These are phyloP conservation scores for Epichloe sylvatica DNA, from an alignment of 2,329 filamentous ascomycete genomes.

Conservation along the genomic window DNA sequence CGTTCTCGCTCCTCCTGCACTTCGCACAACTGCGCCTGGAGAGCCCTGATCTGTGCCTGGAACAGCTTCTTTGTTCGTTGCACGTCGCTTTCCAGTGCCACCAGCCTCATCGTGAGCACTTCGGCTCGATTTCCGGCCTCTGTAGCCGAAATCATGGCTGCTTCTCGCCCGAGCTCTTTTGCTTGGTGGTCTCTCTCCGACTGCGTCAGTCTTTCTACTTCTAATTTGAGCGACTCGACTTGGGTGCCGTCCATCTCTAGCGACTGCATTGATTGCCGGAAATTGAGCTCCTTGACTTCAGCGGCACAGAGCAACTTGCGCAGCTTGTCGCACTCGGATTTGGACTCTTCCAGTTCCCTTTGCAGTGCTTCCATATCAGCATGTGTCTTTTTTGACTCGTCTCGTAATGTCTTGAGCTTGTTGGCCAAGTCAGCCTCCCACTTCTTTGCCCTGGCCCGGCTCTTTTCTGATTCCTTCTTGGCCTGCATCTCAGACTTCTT, in stretches of 20 bases:
- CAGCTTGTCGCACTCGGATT: conserved; percentile 49
- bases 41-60: conserved; percentile 31
- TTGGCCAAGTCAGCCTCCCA: conserved; percentile 58
- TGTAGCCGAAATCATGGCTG: conserved; percentile 42
- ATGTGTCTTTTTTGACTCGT: conserved; percentile 55
- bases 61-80: conserved; percentile 29
- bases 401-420: conserved; percentile 51
- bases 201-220: conserved; percentile 46
- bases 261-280: conserved; percentile 49
- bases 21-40: conserved; percentile 32
- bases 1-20: conserved; percentile 17
- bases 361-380: conserved; percentile 42
- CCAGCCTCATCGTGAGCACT: conserved; percentile 43
- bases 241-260: conserved; percentile 48
- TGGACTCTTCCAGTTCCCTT: conserved; percentile 42
- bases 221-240: conserved; percentile 42
- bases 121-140: conserved; percentile 45
- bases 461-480: conserved; percentile 58
- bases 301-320: conserved; percentile 51
- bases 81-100: conserved; percentile 33
- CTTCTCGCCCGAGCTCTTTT: conserved; percentile 43
- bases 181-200: conserved; percentile 50
- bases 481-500: conserved; percentile 56
- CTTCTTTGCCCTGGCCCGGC: conserved; percentile 59
- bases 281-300: conserved; percentile 53